Conservation (phyloP, 805 yeast genomes). For the Candida hungchunana region DNA sequence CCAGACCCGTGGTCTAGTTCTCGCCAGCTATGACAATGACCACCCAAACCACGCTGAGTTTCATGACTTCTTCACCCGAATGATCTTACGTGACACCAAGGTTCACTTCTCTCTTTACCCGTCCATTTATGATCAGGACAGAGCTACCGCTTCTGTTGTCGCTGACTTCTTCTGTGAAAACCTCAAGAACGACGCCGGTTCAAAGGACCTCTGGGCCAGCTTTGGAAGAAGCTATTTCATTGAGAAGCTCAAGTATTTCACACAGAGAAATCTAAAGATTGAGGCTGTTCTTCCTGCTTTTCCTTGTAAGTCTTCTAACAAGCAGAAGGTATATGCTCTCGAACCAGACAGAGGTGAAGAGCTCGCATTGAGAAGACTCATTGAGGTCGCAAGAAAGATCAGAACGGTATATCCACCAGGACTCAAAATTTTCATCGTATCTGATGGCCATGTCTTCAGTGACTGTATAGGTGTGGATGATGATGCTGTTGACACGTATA, state of each 20-base stretch:
- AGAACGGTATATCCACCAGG: constrained; percentile 50
- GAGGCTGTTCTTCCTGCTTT: constrained; percentile 62
- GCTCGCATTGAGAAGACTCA: constrained; percentile 36
- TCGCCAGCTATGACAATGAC: constrained; percentile 29
- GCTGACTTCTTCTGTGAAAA: constrained; percentile 42
- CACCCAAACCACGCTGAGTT: constrained; percentile 18
- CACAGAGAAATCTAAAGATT: constrained; percentile 42
- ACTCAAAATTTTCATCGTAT: constrained; percentile 49
- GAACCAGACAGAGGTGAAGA: constrained; percentile 55
- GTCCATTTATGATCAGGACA: constrained; percentile 8
- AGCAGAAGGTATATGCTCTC: constrained; percentile 43
- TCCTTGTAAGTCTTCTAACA: constrained; percentile 60
- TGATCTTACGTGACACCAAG: constrained; percentile 34
- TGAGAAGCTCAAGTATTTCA: constrained; percentile 41
- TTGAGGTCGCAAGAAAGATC: constrained; percentile 30
- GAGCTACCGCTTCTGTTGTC: constrained; percentile 27
- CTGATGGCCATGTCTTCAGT: constrained; percentile 64
- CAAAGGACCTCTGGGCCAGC: constrained; percentile 45
- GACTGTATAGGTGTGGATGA: constrained; percentile 64
- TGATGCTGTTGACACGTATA: constrained; percentile 45
- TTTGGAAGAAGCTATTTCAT: constrained; percentile 43
- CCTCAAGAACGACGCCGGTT: constrained; percentile 41
- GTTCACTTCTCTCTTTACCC: constrained; percentile 19
- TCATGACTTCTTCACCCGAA: constrained; percentile 35
- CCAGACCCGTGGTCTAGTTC: constrained; percentile 36